A percentile compares a stretch with the other conserved stretches of the same genome.
These are phyloP conservation scores for Tubosaeta sp. DNA, from an alignment of 768 basidiomycete species.

Conservation along the genomic window DNA sequence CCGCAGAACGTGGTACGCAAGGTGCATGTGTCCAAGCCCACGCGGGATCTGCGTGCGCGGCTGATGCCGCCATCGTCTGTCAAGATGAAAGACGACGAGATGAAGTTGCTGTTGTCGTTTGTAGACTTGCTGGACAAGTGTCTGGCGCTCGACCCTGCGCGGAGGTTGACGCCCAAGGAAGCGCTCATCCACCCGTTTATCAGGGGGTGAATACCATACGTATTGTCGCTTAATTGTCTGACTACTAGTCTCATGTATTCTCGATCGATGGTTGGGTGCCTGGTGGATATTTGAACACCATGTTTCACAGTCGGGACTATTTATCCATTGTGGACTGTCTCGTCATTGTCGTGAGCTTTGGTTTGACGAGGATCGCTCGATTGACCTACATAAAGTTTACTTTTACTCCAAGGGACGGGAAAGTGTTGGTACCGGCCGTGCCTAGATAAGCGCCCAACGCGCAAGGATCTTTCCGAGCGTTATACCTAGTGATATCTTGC, in stretches of 20 bases:
- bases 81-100: slow-evolving; percentile 87
- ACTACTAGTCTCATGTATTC: slow-evolving; percentile 2
- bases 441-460: no score
- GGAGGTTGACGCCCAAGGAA: slow-evolving; percentile 86
- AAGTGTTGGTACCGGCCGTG: no score
- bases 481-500: no score
- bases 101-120: slow-evolving; percentile 71
- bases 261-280: neutral
- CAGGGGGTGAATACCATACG: slow-evolving; percentile 39
- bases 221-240: slow-evolving; percentile 12
- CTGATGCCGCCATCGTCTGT: slow-evolving; percentile 75
- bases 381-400: no score
- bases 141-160: slow-evolving; percentile 77
- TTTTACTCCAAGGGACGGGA: no score
- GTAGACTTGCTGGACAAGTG: slow-evolving; percentile 92
- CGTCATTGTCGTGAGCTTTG: neutral
- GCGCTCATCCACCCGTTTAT: slow-evolving; percentile 87
- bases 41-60: slow-evolving; percentile 74
- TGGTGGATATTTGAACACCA: neutral
- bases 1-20: slow-evolving; percentile 76
- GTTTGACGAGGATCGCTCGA: no score
- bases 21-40: slow-evolving; percentile 78
- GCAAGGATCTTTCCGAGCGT: no score
- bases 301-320: neutral
- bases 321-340: neutral